A percentile compares a stretch with the other conserved stretches of the same genome.
These are phyloP conservation scores for Lignosus rhinocerotis DNA, from an alignment of 1,284 basidiomycete genomes.

Conservation along the genomic window DNA sequence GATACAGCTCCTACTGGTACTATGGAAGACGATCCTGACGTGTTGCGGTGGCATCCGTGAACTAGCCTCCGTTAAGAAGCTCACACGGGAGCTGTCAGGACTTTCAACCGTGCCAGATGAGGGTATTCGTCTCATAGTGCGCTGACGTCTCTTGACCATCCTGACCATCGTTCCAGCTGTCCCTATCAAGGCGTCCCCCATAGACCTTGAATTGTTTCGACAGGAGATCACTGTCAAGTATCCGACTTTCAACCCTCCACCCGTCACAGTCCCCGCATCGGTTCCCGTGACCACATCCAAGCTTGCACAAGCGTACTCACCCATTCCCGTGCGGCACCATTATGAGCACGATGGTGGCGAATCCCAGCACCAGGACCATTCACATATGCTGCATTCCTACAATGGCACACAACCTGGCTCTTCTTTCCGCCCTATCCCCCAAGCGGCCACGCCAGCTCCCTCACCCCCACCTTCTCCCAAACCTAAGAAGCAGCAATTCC, in stretches of 20 bases:
- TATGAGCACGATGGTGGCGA: slow-evolving; percentile 83
- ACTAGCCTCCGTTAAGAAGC: slow-evolving; percentile 78
- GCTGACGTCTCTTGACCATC: slow-evolving; percentile 3
- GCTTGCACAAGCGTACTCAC: slow-evolving; percentile 88
- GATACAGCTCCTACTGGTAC: slow-evolving; percentile 81
- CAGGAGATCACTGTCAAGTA: slow-evolving; percentile 92
- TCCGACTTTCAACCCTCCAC: slow-evolving; percentile 80
- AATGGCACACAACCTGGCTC: slow-evolving; percentile 45
- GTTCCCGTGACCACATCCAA: slow-evolving; percentile 53
- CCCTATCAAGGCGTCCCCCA: slow-evolving; percentile 81
- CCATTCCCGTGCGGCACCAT: slow-evolving; percentile 89
- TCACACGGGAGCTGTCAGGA: slow-evolving; percentile 82
- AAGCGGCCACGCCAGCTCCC: slow-evolving; percentile 85
- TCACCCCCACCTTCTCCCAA: slow-evolving; percentile 87
- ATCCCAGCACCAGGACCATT: slow-evolving; percentile 40
- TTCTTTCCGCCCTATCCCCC: slow-evolving; percentile 54
- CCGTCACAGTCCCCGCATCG: slow-evolving; percentile 36
- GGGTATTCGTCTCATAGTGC: slow-evolving; percentile 39
- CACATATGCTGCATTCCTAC: slow-evolving; percentile 45
- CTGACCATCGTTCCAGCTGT: slow-evolving; percentile 34
- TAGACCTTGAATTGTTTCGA: slow-evolving; percentile 86
- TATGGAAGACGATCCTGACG: slow-evolving; percentile 94
- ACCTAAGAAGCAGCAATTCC: slow-evolving; percentile 98
- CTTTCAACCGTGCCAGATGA: slow-evolving; percentile 65
- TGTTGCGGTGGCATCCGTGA: slow-evolving; percentile 94